These are phyloP conservation scores for Aureobasidium musti DNA, from an alignment of 2,329 filamentous ascomycete genomes.

Conservation along the genomic window DNA sequence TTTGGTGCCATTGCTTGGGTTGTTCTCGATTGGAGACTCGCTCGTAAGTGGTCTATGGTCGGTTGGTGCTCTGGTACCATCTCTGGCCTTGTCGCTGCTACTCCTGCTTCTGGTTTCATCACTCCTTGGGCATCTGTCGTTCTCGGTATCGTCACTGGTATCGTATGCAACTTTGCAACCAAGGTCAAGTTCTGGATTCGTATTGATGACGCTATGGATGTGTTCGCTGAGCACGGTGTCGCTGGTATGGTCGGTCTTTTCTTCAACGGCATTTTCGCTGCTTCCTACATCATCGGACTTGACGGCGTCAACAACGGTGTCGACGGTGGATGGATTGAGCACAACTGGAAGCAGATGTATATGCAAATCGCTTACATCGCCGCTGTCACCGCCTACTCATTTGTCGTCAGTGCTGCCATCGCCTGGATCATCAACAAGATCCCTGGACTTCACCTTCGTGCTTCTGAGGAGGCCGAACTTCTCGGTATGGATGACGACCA, in stretches of 20 bases:
- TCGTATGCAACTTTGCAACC: constrained; percentile 80
- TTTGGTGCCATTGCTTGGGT: constrained; percentile 94
- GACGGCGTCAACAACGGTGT: constrained; percentile 73
- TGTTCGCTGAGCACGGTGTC: constrained; percentile 86
- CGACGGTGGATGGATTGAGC: constrained; percentile 70
- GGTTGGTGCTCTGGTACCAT: constrained; percentile 91
- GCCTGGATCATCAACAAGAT: constrained; percentile 74
- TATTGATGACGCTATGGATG: constrained; percentile 84
- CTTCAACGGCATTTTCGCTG: constrained; percentile 73
- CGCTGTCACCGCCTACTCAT: constrained; percentile 67
- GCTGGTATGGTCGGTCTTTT: constrained; percentile 79
- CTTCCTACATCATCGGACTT: constrained; percentile 69
- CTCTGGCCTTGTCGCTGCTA: constrained; percentile 83
- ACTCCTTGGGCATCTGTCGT: constrained; percentile 64
- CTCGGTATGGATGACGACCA: constrained; percentile 89
- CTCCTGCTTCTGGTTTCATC: constrained; percentile 79
- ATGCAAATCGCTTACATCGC: constrained; percentile 77
- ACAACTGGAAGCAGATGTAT: constrained; percentile 73
- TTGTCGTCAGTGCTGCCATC: constrained; percentile 71
- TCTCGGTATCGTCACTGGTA: constrained; percentile 62
- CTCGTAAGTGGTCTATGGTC: constrained; percentile 91
- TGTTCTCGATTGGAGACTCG: constrained; percentile 90
- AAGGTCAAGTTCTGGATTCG: constrained; percentile 77
- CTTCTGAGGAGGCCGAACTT: constrained; percentile 78
- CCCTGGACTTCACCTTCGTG: constrained; percentile 76